Base-by-base conservation (phyloP, 768 basidiomycete species). In the Ramaria sp. region DNA sequence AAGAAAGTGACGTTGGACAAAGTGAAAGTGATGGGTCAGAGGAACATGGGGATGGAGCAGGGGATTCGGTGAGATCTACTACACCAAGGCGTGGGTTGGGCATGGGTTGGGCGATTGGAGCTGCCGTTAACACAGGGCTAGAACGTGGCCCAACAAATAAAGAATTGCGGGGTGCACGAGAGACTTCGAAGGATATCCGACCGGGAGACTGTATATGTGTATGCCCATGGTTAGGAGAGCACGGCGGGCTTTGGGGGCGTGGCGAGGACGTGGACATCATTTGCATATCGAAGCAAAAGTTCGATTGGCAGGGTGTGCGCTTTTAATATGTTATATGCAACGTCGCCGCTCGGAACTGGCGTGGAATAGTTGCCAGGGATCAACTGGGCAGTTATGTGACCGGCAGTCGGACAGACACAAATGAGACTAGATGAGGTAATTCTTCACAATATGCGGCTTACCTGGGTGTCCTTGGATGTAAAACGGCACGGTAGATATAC, bases 61-160 rank as follows among this genome's bases (percentile, higher is more conserved):
- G 51, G 12, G 51, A 52, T 24, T 52, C 51, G 19, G 51, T 39
- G 37, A 52, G 51, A 38, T 52, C 33, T 22, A 52, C 51, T 17
- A 52, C 37, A 22, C 51, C 33, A 19, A 24, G 15, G n/a, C 20
- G n/a, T 34, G 34, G 37, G 19, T 52, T 39, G 34, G 34, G 37
- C 37, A 34, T 52, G 13, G 34, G 37, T 19, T 11, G 12, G 13
- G 37, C 20, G 17, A 4, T 30, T 49, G 31, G 33, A 12, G 37
- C 24, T n/a, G 33, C 24, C 13, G 12, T 33, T 12, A 52, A 13
- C 17, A 13, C 4, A 1, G 19, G 4, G 33, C 24, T 13, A n/a
- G 37, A 52, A 52, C 13, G 34, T 33, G 3, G 49, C 31, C 24
- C n/a, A 7, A 9, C 12, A 52, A 17, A 15, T 49, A 33, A 33